Evolutionary conservation across 805 yeast species (phyloP).

Genomic region (Lachancea meyersii): DNA sequence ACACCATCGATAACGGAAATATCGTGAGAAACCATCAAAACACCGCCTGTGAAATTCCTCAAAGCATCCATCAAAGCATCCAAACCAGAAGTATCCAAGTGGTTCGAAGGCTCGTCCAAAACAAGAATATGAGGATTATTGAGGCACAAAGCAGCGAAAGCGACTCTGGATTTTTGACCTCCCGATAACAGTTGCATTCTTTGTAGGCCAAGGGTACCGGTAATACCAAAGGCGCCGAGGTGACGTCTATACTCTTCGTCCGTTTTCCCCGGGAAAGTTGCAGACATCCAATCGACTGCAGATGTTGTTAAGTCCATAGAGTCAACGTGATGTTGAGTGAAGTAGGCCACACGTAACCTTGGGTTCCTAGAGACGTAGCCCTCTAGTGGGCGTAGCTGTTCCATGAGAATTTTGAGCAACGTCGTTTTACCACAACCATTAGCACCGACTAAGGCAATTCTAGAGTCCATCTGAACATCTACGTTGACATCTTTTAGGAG

Average conservation of each 20-base stretch:
- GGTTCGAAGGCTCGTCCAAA: constrained; percentile 97
- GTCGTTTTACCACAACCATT: constrained; percentile 99
- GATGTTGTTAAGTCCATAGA: constrained; percentile 82
- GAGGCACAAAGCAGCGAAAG: constrained; percentile 91
- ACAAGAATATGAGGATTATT: constrained; percentile 85
- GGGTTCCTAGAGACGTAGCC: constrained; percentile 80
- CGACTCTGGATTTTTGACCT: constrained; percentile 98
- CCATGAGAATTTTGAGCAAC: constrained; percentile 78
- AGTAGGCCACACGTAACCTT: constrained; percentile 87
- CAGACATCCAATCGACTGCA: constrained; percentile 93
- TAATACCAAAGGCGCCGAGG: constrained; percentile 93
- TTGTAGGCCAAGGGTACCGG: constrained; percentile 89
- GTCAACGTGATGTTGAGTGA: constrained; percentile 98
- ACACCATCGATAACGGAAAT: constrained; percentile 83
- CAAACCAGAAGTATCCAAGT: constrained; percentile 95
- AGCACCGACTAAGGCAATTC: constrained; percentile 97
- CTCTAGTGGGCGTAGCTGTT: constrained; percentile 60
- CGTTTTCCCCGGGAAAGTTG: constrained; percentile 82
- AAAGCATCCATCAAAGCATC: constrained; percentile 93
- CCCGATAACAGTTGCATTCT: constrained; percentile 87
- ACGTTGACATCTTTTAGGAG: constrained; percentile 73
- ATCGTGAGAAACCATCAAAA: constrained; percentile 96
- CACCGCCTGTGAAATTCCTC: constrained; percentile 86
- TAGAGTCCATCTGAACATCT: constrained; percentile 86
- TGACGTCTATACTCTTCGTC: constrained; percentile 97